Conservation (phyloP, 805 yeast species). For the Ogataea pilisensis region DNA sequence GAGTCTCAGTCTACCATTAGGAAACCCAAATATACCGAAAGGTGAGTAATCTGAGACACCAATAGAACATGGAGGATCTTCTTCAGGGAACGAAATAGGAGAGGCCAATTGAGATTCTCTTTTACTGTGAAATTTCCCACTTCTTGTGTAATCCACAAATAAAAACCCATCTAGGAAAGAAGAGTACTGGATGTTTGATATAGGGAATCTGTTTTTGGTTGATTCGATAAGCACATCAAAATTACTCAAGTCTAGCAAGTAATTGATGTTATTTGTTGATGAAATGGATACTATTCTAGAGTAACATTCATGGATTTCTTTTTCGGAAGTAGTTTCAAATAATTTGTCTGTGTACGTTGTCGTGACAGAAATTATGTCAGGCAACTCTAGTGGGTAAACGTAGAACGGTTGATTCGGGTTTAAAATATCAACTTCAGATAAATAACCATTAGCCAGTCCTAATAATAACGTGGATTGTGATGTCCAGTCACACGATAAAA, state of each 20-base stretch:
- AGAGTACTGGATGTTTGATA: slow-evolving; percentile 15
- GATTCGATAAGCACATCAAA: slow-evolving; percentile 13
- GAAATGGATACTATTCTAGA: slow-evolving; percentile 16
- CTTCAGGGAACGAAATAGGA: slow-evolving; percentile 13
- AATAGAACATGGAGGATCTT: slow-evolving; percentile 13
- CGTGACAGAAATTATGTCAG: slow-evolving; percentile 20
- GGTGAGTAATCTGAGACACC: slow-evolving; percentile 16
- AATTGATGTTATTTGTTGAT: slow-evolving; percentile 14
- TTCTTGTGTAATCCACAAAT: slow-evolving; percentile 14
- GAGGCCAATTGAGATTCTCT: slow-evolving; percentile 15
- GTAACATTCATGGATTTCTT: not conserved
- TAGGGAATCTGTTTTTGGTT: slow-evolving; percentile 9
- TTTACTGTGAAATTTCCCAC: slow-evolving; percentile 16
- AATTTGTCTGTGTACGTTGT: slow-evolving; percentile 20
- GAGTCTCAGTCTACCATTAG: slow-evolving; percentile 18
- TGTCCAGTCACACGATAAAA: slow-evolving; percentile 27
- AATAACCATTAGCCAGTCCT: slow-evolving; percentile 27
- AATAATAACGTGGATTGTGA: slow-evolving; percentile 20
- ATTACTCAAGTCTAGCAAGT: slow-evolving; percentile 20
- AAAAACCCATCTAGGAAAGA: slow-evolving; percentile 22
- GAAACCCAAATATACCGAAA: slow-evolving; percentile 12
- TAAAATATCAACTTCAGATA: slow-evolving; percentile 25
- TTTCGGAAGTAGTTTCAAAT: slow-evolving; percentile 2
- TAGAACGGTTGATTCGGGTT: slow-evolving; percentile 18
- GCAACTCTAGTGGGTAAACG: slow-evolving; percentile 20